Conservation (phyloP, 2,329 filamentous ascomycete genomes). For the Trichoderma atroviride region DNA sequence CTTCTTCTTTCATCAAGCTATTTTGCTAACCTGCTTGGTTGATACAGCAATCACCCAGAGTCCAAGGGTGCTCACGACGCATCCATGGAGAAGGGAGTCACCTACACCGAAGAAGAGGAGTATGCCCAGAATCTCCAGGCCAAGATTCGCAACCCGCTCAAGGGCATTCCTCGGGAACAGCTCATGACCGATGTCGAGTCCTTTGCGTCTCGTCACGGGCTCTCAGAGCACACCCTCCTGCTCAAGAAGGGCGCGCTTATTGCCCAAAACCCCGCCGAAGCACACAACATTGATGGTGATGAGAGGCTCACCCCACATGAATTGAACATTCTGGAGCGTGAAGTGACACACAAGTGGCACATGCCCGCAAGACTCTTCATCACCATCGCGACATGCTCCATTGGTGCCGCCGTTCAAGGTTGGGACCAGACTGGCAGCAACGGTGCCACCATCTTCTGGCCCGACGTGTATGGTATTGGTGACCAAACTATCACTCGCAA, state of each 20-base stretch:
- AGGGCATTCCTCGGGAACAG: constrained; percentile 52
- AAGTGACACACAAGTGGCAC: constrained; percentile 67
- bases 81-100: constrained; percentile 34
- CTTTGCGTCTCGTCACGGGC: constrained; percentile 61
- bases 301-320: constrained; percentile 60
- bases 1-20: not conserved
- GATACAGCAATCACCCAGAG: constrained; percentile 23
- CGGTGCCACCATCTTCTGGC: constrained; percentile 65
- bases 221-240: constrained; percentile 60
- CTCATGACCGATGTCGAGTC: constrained; percentile 61
- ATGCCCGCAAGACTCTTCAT: constrained; percentile 64
- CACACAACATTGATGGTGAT: constrained; percentile 56
- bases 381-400: constrained; percentile 67
- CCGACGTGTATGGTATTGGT: constrained; percentile 46
- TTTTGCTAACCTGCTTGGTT: constrained; percentile 19
- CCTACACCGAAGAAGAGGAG: constrained; percentile 40
- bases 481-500: constrained; percentile 37
- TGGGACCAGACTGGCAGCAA: constrained; percentile 68
- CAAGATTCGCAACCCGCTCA: constrained; percentile 52
- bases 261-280: constrained; percentile 59
- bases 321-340: constrained; percentile 59
- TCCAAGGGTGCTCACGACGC: constrained; percentile 29
- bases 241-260: constrained; percentile 61
- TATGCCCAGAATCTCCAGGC: constrained; percentile 47
- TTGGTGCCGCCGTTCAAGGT: constrained; percentile 68